Percentiles rank a stretch among this genome's conserved stretches.
Evolutionary conservation across 495 filamentous ascomycete genomes (phyloP).

Genomic region (Trichoderma orchidacearum): DNA sequence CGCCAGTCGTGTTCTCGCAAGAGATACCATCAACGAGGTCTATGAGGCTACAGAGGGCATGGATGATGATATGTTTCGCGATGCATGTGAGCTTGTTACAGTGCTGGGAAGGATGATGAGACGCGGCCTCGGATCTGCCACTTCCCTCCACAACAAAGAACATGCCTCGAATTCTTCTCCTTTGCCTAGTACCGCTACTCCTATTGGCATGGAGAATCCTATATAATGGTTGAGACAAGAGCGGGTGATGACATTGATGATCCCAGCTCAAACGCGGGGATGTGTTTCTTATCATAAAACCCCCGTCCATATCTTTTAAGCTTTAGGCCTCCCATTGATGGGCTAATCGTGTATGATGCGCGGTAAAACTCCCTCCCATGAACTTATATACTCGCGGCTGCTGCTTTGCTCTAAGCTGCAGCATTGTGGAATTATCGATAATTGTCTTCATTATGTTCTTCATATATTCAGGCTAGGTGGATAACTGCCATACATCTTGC

Average conservation of each 20-base stretch:
- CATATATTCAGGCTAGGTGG: no score
- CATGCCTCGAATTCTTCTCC: slow-evolving; percentile 7
- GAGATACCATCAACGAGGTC: slow-evolving; percentile 75
- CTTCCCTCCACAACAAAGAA: slow-evolving; percentile 12
- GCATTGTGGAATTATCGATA: no score
- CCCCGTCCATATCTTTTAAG: no score
- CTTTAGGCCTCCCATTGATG: no score
- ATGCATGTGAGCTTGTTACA: slow-evolving; percentile 61
- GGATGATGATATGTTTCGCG: slow-evolving; percentile 78
- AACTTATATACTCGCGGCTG: no score
- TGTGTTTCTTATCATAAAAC: no score
- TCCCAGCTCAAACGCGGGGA: neutral
- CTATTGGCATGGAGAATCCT: slow-evolving; percentile 1
- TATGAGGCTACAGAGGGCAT: slow-evolving; percentile 84
- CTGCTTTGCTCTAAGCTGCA: no score
- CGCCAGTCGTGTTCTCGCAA: slow-evolving; percentile 59
- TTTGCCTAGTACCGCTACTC: neutral
- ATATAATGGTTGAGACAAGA: neutral
- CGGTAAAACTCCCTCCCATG: no score
- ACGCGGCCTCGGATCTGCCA: slow-evolving; percentile 35
- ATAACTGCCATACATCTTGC: no score
- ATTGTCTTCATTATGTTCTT: no score
- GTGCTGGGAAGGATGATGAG: slow-evolving; percentile 69
- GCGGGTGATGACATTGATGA: neutral
- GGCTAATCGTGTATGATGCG: no score